These are phyloP conservation scores for Globisporangium alternatum DNA, from an alignment of 352 stramenopile species.

Conservation along the genomic window DNA sequence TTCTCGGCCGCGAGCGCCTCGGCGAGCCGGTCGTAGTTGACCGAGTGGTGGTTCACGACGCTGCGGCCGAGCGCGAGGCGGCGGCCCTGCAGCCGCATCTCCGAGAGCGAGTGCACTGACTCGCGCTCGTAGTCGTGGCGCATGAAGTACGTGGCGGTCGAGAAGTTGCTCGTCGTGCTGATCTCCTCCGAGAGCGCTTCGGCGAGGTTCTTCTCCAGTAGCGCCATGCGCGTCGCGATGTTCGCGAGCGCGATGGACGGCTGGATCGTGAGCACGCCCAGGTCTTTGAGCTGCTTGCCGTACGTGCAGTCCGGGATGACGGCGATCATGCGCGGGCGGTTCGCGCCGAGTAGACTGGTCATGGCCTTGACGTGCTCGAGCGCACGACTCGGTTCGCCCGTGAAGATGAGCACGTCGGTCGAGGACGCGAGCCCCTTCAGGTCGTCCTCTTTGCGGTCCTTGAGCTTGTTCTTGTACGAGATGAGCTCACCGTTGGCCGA, in stretches of 20 bases:
- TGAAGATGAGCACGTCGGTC: conserved; percentile 64
- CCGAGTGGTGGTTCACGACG: conserved; percentile 66
- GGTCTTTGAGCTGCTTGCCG: conserved; percentile 36
- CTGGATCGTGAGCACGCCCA: conserved; percentile 60
- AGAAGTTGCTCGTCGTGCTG: conserved; percentile 18
- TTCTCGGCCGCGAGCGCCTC: conserved; percentile 37
- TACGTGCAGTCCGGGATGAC: conserved; percentile 39
- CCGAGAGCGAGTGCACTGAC: conserved; percentile 32
- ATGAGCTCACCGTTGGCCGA: conserved; percentile 61
- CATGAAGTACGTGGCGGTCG: conserved; percentile 47
- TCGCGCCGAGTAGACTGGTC: conserved; percentile 33
- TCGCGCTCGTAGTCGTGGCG: conserved; percentile 28
- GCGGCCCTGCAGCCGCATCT: conserved; percentile 38
- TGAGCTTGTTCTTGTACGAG: conserved; percentile 63
- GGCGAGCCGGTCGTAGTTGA: conserved; percentile 47
- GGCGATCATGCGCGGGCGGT: conserved; percentile 55
- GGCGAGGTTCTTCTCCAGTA: conserved; percentile 45
- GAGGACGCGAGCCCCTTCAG: conserved; percentile 35
- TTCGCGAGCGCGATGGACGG: conserved; percentile 62
- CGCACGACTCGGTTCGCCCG: conserved; percentile 39
- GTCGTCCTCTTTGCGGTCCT: conserved; percentile 25
- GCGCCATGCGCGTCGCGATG: conserved; percentile 59
- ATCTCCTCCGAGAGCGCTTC: conserved; percentile 41
- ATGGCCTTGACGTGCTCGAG: conserved; percentile 51
- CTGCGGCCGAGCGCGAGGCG: conserved; percentile 44